Conservation (phyloP, 2,329 filamentous ascomycete species). For the Beauveria bassiana region DNA sequence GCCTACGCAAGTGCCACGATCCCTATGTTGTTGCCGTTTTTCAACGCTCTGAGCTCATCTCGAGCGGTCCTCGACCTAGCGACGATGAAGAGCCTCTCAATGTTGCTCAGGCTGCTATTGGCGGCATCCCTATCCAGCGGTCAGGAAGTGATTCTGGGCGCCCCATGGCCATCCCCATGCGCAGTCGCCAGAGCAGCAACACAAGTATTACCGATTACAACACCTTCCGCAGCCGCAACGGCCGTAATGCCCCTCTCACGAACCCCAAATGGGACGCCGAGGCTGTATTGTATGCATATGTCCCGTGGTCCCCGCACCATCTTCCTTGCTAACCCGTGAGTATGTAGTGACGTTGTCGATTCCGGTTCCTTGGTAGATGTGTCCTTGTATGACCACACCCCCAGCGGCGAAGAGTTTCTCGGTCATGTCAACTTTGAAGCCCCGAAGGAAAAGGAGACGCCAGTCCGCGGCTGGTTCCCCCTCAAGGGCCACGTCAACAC, state of each 20-base stretch:
- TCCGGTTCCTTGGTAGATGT: constrained; percentile 86
- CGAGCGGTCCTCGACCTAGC: constrained; percentile 64
- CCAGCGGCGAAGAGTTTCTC: constrained; percentile 79
- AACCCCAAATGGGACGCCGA: constrained; percentile 95
- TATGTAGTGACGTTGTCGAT: constrained; percentile 77
- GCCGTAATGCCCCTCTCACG: constrained; percentile 51
- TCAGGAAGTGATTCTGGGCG: constrained; percentile 75
- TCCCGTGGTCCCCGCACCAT: neutral
- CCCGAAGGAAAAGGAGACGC: constrained; percentile 57
- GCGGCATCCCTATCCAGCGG: constrained; percentile 55
- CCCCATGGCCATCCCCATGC: constrained; percentile 92
- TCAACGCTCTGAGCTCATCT: constrained; percentile 93
- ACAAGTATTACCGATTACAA: constrained; percentile 68
- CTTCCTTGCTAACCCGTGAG: constrained; percentile 1
- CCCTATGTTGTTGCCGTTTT: constrained; percentile 97
- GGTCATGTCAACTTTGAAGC: constrained; percentile 79
- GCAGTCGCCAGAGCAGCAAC: constrained; percentile 92
- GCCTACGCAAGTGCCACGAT: constrained; percentile 72
- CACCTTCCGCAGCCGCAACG: constrained; percentile 52
- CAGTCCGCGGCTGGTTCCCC: constrained; percentile 77
- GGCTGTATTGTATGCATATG: constrained; percentile 69
- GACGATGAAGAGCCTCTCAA: constrained; percentile 51
- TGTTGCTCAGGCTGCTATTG: constrained; percentile 39
- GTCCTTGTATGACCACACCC: constrained; percentile 80
- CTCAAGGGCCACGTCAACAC: constrained; percentile 70